phyloP scores from a whole-genome alignment of 108 stramenopile species.

The Nitzschia sp. region DNA sequence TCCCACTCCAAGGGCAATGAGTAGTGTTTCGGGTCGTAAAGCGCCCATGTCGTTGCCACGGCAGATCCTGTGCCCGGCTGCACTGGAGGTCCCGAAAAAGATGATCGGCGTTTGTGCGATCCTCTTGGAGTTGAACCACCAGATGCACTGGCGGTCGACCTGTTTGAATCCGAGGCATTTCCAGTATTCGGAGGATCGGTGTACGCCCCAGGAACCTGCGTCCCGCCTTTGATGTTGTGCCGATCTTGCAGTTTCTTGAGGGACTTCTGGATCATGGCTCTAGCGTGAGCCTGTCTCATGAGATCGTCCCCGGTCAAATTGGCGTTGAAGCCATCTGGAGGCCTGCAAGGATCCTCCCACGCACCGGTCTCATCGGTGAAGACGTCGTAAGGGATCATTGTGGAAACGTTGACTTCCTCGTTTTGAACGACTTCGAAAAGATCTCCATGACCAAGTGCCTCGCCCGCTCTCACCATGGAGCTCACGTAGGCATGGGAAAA shows the following conservation, averaged over 20 bases:
- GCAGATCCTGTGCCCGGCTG: conserved; percentile 63
- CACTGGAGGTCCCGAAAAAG: conserved; percentile 39
- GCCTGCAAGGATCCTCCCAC: conserved; percentile 89
- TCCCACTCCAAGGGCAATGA: conserved; percentile 63
- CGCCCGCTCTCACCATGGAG: conserved; percentile 80
- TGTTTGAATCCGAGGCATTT: background rate
- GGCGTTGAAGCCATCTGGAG: conserved; percentile 47
- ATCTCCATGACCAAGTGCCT: conserved; percentile 78
- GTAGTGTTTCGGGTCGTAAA: conserved; percentile 69
- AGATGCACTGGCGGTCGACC: conserved; percentile 16
- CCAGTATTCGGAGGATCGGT: conserved; percentile 34
- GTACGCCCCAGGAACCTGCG: conserved; percentile 71
- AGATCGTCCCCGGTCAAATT: conserved; percentile 65
- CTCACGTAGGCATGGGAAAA: conserved; percentile 85
- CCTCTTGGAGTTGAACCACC: conserved; percentile 22
- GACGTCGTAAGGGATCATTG: conserved; percentile 83
- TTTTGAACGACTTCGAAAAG: conserved; percentile 80
- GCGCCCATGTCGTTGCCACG: conserved; percentile 40
- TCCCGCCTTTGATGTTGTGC: conserved; percentile 73
- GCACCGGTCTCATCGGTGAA: conserved; percentile 70
- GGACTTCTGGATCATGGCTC: conserved; percentile 80
- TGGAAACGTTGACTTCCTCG: conserved; percentile 63
- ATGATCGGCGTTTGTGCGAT: conserved; percentile 38
- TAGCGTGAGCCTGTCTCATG: conserved; percentile 72
- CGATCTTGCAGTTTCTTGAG: conserved; percentile 82